Percentiles rank a stretch among this genome's conserved stretches.
Conservation (phyloP, 2,329 filamentous ascomycete genomes). For the Meredithiella fracta region DNA sequence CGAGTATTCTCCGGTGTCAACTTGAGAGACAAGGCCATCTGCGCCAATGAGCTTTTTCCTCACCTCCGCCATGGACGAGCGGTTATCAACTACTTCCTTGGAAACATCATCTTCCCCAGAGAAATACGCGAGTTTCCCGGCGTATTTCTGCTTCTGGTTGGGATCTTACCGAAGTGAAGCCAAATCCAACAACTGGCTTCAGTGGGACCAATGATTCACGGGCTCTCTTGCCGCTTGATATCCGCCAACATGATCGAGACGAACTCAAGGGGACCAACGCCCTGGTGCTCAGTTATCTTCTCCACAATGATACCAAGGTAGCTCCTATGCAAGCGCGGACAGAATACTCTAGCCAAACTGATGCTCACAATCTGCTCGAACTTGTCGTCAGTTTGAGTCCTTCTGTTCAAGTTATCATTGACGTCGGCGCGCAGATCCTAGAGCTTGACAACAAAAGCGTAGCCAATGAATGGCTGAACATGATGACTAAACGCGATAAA, state of each 20-base stretch:
- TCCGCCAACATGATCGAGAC: constrained; percentile 38
- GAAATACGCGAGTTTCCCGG: constrained; percentile 43
- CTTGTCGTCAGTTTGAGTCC: constrained; percentile 25
- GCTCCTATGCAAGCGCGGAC: constrained; percentile 18
- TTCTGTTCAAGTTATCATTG: constrained; percentile 42
- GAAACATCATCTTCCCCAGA: constrained; percentile 40
- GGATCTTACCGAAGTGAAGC: constrained; percentile 39
- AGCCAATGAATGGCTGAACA: constrained; percentile 35
- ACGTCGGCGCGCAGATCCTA: constrained; percentile 54
- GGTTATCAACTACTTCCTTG: constrained; percentile 47
- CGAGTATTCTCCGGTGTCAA: constrained; percentile 37
- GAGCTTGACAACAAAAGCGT: constrained; percentile 43
- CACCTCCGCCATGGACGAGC: constrained; percentile 34
- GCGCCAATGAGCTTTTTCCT: constrained; percentile 33
- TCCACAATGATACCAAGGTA: constrained; percentile 35
- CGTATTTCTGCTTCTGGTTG: constrained; percentile 52
- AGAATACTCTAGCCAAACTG: constrained; percentile 14
- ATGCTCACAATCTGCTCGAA: constrained; percentile 29
- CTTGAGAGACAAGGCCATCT: constrained; percentile 35
- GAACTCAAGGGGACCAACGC: constrained; percentile 50
- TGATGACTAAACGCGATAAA: constrained; percentile 6
- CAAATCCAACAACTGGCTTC: constrained; percentile 43
- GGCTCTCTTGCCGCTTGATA: constrained; percentile 37
- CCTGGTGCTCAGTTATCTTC: constrained; percentile 41
- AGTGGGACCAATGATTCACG: constrained; percentile 52